Evolutionary conservation across 202 grass and related monocot genomes (phyloP).

Genomic region (Saccharum hybrid): DNA sequence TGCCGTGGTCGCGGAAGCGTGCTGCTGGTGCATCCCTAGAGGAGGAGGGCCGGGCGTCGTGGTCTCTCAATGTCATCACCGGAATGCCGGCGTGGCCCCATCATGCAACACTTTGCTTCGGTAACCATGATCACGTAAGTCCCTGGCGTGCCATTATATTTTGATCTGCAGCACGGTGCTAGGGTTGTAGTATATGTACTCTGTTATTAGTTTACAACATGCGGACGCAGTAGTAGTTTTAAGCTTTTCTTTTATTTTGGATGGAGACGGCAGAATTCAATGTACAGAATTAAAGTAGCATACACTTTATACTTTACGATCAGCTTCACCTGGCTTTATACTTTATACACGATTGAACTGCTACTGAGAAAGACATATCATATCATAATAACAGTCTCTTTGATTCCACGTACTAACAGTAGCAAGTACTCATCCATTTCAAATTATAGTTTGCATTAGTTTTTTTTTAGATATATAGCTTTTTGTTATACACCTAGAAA

Average conservation of each 20-base stretch:
- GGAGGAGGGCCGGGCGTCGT: too few species aligned
- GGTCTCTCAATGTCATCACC: not conserved
- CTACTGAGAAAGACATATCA: too few species aligned
- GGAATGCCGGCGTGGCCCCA: not conserved
- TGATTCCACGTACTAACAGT: too few species aligned
- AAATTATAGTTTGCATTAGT: too few species aligned
- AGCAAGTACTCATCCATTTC: too few species aligned
- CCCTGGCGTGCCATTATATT: conserved; percentile 21
- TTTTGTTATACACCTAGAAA: too few species aligned
- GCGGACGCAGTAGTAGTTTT: not conserved
- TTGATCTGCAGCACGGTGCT: not conserved
- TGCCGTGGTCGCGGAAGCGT: conserved; percentile 6
- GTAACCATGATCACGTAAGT: not conserved
- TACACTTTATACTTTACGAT: not conserved
- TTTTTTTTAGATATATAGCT: too few species aligned
- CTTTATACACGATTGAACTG: not conserved
- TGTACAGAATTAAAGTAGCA: not conserved
- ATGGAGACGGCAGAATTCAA: not conserved
- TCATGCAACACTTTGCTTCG: not conserved
- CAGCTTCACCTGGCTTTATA: not conserved
- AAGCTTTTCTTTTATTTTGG: not conserved
- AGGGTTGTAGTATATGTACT: not conserved
- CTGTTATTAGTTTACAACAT: not conserved
- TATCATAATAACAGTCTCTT: too few species aligned
- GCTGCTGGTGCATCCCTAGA: not conserved